Base-by-base conservation (phyloP, 352 stramenopile genomes). In the Phytophthora sp. region DNA sequence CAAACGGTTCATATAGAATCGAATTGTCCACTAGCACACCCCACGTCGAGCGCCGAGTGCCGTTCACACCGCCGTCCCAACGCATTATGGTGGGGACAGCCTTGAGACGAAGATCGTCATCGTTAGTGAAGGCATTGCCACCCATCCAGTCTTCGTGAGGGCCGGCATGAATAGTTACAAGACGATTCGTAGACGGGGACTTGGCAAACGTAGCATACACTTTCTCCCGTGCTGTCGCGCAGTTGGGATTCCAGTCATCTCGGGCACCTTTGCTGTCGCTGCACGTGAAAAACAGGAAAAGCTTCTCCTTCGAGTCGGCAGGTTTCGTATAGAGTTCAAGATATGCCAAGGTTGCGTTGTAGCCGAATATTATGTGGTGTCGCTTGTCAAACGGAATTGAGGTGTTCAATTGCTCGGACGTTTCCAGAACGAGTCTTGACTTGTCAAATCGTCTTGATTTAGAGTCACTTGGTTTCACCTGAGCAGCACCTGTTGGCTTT, bases 231-330 rank as follows among this genome's bases (percentile, higher is more conserved):
- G 82, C 79, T 21, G 70, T 64, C 8, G 49, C 59, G 33, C 80
- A 91, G 36, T 76, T 63, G n/a, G 64, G 61, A 9, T 67, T 82
- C 80, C 82, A 91, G 63, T 91, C 77, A 33, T 79, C 53, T 58
- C 67, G 51, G 1, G 63, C 68, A 18, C 74, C 74, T 31, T 84
- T 52, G 20, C 70, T 68, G 46, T 87, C 77, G 16, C 79, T 86
- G 66, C 82, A 91, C 2, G 74, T 84, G 57, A 91, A 91, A 51
- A 89, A 89, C 13, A 90, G 64, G 52, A 89, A 89, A n/a, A 91
- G 52, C 12, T 75, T 55, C 27, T 88, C 77, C 46, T 69, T 52
- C 15, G 56, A 72, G 42, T 57, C 29, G 16, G 7, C 11, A 16
- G 50, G 52, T 26, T 39, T 80, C 33, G 15, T 57, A 33, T 89